Percentiles rank a stretch among this genome's conserved stretches.
phyloP scores from a whole-genome alignment of 192 early-diverging fungal genomes.

The Coemansia sp. region DNA sequence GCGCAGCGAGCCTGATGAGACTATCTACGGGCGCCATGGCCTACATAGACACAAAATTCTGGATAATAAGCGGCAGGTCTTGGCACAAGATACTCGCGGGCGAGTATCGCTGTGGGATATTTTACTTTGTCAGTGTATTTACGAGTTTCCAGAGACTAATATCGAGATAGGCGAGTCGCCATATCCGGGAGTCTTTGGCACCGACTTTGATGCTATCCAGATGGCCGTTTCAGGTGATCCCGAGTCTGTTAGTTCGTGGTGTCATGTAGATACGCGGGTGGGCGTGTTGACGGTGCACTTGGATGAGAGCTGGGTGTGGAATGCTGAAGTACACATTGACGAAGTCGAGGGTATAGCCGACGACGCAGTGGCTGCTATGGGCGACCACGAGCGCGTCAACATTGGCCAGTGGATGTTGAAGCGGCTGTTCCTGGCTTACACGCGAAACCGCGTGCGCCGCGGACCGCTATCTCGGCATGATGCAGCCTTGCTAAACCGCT shows the following conservation, averaged over 20 bases:
- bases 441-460: constrained; percentile 78
- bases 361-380: constrained; percentile 36
- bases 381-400: constrained; percentile 42
- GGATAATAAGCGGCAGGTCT: constrained; percentile 80
- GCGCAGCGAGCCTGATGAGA: constrained; percentile 34
- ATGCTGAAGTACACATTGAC: constrained; percentile 89
- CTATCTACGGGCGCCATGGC: constrained; percentile 61
- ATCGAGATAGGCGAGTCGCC: constrained; percentile 52
- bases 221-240: constrained; percentile 20
- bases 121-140: constrained; percentile 60
- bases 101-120: constrained; percentile 91
- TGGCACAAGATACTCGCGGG: constrained; percentile 79
- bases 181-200: constrained; percentile 34
- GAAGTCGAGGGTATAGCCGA: constrained; percentile 58
- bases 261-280: constrained; percentile 85
- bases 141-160: constrained; percentile 40
- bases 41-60: constrained; percentile 67
- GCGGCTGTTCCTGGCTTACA: constrained; percentile 44
- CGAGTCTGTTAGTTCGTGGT: constrained; percentile 91
- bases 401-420: constrained; percentile 57
- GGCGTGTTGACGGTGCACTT: constrained; percentile 88
- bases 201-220: constrained; percentile 41
- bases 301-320: constrained; percentile 72
- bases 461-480: constrained; percentile 62
- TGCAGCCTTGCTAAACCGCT: constrained; percentile 55